Evolutionary conservation across 78 protist genomes (phyloP), one percentile per base, ranked within the genome.

Genomic region (Isochrysis galbana): DNA sequence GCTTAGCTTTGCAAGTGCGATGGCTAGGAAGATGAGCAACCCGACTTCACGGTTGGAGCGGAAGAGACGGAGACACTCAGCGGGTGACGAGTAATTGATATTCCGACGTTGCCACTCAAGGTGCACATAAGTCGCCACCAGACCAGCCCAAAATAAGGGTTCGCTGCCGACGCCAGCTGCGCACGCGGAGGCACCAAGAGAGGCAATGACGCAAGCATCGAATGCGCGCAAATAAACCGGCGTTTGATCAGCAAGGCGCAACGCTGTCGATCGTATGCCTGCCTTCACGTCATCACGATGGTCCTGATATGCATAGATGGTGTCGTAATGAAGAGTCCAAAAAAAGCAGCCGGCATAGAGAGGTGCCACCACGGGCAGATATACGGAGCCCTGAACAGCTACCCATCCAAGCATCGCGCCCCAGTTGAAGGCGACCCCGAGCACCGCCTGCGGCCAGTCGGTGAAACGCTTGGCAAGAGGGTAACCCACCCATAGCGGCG

Each of bases 361-460:
- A 0, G 55, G 88, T 0, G 14, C 42, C 14, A 91, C 84, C 26
- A 92, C 83, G 32, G n/a, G 34, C 94, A 87, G 92, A 34, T 90
- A 91, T 14, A 23, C 0, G 32, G 87, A 34, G 42, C 98, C 98
- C 26, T 1, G 38, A 34, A 95, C 94, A 1, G 98, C 97, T 1
- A 96, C 55, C 48, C 61, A 92, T 22, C 98, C 98, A 10, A 97
- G 91, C 21, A 97, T 91, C 41, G 95, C 98, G 23, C 98, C 98
- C 98, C 98, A 97, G 94, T 97, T 97, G 89, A 97, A 95, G 39
- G 98, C 95, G 32, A 95, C 92, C 2, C 98, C 98, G 88, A 97
- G 93, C 5, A 97, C 92, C 61, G 84, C 84, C 84, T 61, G 74
- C 61, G 98, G 98, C 91, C 91, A 96, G 92, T 93, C 74, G 17